Base-by-base conservation (phyloP, 129 eudicot species). In the Centrapalus pauciflorus region DNA sequence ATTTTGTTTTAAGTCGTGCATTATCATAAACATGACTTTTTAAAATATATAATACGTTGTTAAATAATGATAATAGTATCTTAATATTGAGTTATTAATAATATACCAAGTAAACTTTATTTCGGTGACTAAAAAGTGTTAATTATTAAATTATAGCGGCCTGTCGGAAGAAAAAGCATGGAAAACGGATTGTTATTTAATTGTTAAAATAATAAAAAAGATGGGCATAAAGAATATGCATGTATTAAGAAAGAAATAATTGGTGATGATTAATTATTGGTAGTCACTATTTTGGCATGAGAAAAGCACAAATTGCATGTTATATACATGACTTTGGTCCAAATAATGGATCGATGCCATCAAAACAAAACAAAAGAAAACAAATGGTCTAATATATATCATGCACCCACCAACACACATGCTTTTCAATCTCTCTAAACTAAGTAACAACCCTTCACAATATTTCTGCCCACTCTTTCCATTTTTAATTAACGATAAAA, bases 271-370 rank as follows among this genome's bases (percentile, higher is more conserved):
- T 30, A 71, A 45, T n/a, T 23, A 62, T 54, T 73, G 46, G 65
- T 64, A 29, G 37, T 74, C 78, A 74, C 78, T 74, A 65, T 64
- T 65, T 55, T 64, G 66, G 78, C 73, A 65, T 74, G 78, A 69
- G 65, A 57, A 74, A 65, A 65, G 61, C 78, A 65, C 67, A 65
- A 55, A 12, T 74, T 55, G 67, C 78, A 74, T 74, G 73, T 74
- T 74, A 65, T 60, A 34, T 74, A 65, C 50, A 34, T 30, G 73
- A 65, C 60, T 74, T 55, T 55, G 33, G 45, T 74, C 66, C 51
- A 74, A 55, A 74, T 66, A 74, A 74, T 64, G 65, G 67, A 61
- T 54, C 65, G 67, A 61, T 54, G 4, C 61, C 35, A 35, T 32
- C 24, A 52, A 26, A 67, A 58, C 16, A 43, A 68, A 66, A 55